phyloP scores from a whole-genome alignment of 192 early-diverging fungal species.

The Coemansia sp. region DNA sequence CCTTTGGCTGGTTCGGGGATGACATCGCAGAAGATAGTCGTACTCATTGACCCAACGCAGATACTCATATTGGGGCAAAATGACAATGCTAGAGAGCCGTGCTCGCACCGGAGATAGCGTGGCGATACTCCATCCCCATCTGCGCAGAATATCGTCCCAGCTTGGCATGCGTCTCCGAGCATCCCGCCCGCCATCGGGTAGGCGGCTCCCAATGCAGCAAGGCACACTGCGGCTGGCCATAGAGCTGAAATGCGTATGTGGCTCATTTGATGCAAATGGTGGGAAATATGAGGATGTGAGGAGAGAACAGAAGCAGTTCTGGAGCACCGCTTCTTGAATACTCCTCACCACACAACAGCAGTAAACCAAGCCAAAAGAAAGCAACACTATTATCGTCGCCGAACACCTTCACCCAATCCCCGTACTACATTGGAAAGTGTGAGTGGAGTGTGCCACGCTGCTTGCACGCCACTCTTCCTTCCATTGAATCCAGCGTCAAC shows the following conservation, averaged over 20 bases:
- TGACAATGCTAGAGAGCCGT: conserved; percentile 27
- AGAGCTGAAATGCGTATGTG: neutral
- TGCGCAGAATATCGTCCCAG: conserved; percentile 44
- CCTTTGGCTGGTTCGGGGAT: neutral
- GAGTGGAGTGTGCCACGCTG: too few relatives aligned
- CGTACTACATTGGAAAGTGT: too few relatives aligned
- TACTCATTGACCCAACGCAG: conserved; percentile 44
- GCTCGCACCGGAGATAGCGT: conserved; percentile 42
- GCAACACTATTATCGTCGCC: too few relatives aligned
- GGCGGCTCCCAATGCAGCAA: conserved; percentile 9
- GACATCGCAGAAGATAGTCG: conserved; percentile 36
- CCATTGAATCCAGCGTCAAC: too few relatives aligned
- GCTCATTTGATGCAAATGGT: neutral
- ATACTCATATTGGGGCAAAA: conserved; percentile 25
- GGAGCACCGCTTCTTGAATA: too few relatives aligned
- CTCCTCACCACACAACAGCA: too few relatives aligned
- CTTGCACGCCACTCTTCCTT: too few relatives aligned
- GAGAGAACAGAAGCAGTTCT: too few relatives aligned
- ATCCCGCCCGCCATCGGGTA: conserved; percentile 11
- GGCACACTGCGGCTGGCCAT: conserved; percentile 6
- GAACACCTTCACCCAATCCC: too few relatives aligned
- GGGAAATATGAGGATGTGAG: too few relatives aligned
- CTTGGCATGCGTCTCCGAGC: conserved; percentile 23
- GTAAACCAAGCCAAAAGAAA: too few relatives aligned
- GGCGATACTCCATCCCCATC: conserved; percentile 42